Percentiles rank a stretch among this genome's conserved stretches.
Conservation (phyloP, 345 rosid genomes). For the Ceriops decandra region DNA sequence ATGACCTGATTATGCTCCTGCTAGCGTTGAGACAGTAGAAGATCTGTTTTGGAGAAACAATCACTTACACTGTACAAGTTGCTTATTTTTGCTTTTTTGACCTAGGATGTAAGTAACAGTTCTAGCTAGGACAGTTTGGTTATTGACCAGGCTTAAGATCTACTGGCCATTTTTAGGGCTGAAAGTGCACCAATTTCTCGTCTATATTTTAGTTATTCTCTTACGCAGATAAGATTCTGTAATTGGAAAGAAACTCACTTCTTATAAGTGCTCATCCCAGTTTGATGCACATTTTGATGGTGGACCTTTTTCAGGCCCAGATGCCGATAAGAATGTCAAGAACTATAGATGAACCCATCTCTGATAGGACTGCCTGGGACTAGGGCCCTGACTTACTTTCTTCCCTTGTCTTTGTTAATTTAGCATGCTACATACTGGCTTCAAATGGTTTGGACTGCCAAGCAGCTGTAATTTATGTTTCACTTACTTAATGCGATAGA, state of each 20-base stretch:
- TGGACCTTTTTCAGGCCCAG: no score
- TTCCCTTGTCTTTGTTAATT: neutral
- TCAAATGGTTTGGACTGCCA: no score
- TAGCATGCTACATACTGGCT: neutral
- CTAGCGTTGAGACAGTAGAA: neutral
- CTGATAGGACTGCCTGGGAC: neutral
- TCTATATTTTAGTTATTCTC: neutral
- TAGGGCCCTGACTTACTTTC: neutral
- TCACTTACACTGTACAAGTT: neutral
- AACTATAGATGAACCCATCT: neutral
- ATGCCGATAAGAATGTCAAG: neutral
- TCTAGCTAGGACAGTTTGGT: neutral
- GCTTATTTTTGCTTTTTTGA: slow-evolving; percentile 1
- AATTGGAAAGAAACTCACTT: slow-evolving; percentile 2
- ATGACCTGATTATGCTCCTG: neutral
- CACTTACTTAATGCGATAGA: neutral
- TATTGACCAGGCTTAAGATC: neutral
- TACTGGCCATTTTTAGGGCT: neutral
- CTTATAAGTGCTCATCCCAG: no score
- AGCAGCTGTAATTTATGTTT: neutral
- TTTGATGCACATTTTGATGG: no score
- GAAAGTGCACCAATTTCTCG: no score
- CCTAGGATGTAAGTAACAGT: neutral
- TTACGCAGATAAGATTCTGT: neutral
- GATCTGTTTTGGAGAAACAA: no score